Base-by-base conservation (phyloP, 805 yeast species). In the Monosporozyma servazzii region DNA sequence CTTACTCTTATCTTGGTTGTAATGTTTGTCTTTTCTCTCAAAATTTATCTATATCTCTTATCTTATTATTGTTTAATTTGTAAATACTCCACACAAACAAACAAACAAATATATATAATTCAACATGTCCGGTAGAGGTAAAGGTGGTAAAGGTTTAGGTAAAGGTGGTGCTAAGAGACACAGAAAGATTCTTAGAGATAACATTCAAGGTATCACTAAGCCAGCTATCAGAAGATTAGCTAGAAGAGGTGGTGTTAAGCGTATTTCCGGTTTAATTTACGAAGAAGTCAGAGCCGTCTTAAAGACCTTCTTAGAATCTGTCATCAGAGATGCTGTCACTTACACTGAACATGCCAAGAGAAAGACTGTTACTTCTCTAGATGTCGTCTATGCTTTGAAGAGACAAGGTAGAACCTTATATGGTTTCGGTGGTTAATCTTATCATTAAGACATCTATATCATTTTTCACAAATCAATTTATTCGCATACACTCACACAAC, bases 171-270 rank as follows among this genome's bases (percentile, higher is more conserved):
- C 99, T 69, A 91, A 91, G 85, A 89, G 99, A 78, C 99, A 91
- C 89, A 88, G 98, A 84, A 90, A 90, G 88, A 88, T 91, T 77
- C 81, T 90, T 63, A 90, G 98, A 82, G 99, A 93, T 76, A 93
- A 91, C 91, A 91, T 93, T 65, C 97, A 90, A 79, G 99, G 99
- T 81, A 91, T 91, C 73, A 91, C 99, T 58, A 91, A 91, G 84
- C 99, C 99, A 72, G 99, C 99, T 71, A 91, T 91, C 72, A 89
- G 99, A 82, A 91, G 99, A 88, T 86, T 91, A 69, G 99, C 99
- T 50, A 91, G 99, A 85, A 89, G 99, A 88, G 99, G 99, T 80
- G 99, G 99, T 90, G 99, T 91, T 72, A 91, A 91, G 86, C 96
- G 99, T 87, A 91, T 91, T 70, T 91, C 98, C 58, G 98, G 96